phyloP scores from a whole-genome alignment of 495 filamentous ascomycete genomes.

The Penicillium dipodomyicola region DNA sequence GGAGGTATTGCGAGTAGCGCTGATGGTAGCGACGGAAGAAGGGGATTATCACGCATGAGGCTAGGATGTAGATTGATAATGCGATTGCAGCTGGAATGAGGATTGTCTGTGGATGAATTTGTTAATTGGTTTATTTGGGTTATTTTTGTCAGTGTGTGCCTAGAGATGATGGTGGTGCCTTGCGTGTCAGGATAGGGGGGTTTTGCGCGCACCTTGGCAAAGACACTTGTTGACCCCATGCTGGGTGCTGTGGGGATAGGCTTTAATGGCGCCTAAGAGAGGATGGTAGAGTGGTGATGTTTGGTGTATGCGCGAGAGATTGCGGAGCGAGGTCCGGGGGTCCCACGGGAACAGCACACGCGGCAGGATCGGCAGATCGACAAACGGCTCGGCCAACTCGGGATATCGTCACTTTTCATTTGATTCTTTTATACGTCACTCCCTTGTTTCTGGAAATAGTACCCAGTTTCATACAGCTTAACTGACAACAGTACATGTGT shows the following conservation, averaged over 20 bases:
- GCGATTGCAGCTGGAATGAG: constrained; percentile 77
- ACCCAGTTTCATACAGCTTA: neutral
- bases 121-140: neutral
- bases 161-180: neutral
- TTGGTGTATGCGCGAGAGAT: neutral
- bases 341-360: neutral
- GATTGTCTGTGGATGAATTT: constrained; percentile 57
- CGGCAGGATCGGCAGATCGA: constrained; percentile 6
- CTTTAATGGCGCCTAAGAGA: neutral
- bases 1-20: constrained; percentile 70
- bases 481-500: neutral
- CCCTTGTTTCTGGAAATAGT: neutral
- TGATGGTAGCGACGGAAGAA: constrained; percentile 71
- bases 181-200: constrained; percentile 2
- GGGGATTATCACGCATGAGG: constrained; percentile 69
- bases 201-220: constrained; percentile 32
- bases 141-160: neutral
- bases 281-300: neutral
- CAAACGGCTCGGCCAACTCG: neutral
- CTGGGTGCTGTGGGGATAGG: neutral
- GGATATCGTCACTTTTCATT: neutral
- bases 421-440: neutral
- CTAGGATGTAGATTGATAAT: constrained; percentile 67
- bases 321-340: neutral
- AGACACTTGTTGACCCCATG: constrained; percentile 34